Evolutionary conservation across 2,329 filamentous ascomycete genomes (phyloP), one percentile per base, ranked within the genome.

Genomic region (Dothistroma pini): DNA sequence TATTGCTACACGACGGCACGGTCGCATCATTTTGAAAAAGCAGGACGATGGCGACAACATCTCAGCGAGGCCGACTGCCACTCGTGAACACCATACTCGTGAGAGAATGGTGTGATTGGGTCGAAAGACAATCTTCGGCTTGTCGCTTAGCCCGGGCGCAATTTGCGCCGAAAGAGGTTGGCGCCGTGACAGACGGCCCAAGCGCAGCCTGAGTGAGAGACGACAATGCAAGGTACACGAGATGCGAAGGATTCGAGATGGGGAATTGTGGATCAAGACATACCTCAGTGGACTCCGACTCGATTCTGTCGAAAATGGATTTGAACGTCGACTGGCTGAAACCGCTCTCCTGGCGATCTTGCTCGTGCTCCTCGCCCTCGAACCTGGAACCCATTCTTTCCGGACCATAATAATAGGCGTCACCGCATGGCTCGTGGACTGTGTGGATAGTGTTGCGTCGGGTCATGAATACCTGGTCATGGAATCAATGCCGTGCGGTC

Each of bases 321-420:
- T 85, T 84, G 76, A 86, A 96, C 1, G 90, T 95, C 67, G 84
- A 86, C 54, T 87, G 75, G 49, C 81, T 77, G 70, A 90, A 91
- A 57, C 89, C 89, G 66, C 85, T 89, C 69, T 83, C 73, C 50
- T 74, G 65, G 61, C 80, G 75, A 52, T 75, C 75, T 63, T 80
- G 73, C 70, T 83, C 81, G 31, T 35, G 51, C 25, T 53, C 51
- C 67, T 96, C 90, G 50, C 89, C 75, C 71, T 88, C 87, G 74
- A 91, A 99, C 70, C 95, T 86, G 56, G 84, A 80, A 71, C 89
- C 88, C 69, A 97, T 83, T 69, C 91, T 85, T 79, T 99, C 95
- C 7, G 93, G 93, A 56, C 95, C 93, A 73, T 89, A 97, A 80
- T 97, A 97, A 75, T 93, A 97, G 63, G 93, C 90, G 78, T 97